phyloP scores from a whole-genome alignment of 2,329 filamentous ascomycete species.

The Rugonectria rugulosa region DNA sequence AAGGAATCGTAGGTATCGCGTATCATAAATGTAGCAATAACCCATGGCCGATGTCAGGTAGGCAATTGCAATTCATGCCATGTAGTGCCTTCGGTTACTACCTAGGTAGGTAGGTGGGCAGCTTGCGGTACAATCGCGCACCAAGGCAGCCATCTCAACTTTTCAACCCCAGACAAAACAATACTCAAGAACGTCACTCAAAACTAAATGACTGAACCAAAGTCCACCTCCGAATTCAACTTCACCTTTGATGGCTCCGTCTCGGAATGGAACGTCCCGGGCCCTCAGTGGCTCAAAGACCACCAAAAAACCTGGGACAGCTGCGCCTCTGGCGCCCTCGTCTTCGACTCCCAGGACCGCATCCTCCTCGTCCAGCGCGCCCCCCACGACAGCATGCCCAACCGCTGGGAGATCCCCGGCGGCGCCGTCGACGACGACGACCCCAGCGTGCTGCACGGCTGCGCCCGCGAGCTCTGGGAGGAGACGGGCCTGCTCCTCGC shows the following conservation, averaged over 20 bases:
- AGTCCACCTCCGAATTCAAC: constrained; percentile 14
- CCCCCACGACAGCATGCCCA: constrained; percentile 52
- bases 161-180: neutral
- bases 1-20: too few species aligned
- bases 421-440: constrained; percentile 55
- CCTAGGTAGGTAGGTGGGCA: too few species aligned
- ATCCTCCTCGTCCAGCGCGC: constrained; percentile 58
- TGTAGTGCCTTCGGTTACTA: too few species aligned
- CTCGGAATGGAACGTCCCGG: constrained; percentile 34
- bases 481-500: constrained; percentile 51
- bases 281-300: constrained; percentile 35
- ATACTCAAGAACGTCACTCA: constrained; percentile 16
- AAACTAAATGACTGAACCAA: constrained; percentile 1
- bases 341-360: constrained; percentile 44
- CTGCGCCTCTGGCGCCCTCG: constrained; percentile 43
- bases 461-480: constrained; percentile 58
- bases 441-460: constrained; percentile 49
- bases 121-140: too few species aligned
- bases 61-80: too few species aligned
- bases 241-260: constrained; percentile 36
- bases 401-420: constrained; percentile 58
- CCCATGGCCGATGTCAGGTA: too few species aligned
- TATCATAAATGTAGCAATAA: too few species aligned
- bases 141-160: too few species aligned
- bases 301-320: constrained; percentile 40